Percentiles rank a stretch among this genome's conserved stretches.
phyloP scores from a whole-genome alignment of 2,329 filamentous ascomycete species.

The Helicocarpus griseus region DNA sequence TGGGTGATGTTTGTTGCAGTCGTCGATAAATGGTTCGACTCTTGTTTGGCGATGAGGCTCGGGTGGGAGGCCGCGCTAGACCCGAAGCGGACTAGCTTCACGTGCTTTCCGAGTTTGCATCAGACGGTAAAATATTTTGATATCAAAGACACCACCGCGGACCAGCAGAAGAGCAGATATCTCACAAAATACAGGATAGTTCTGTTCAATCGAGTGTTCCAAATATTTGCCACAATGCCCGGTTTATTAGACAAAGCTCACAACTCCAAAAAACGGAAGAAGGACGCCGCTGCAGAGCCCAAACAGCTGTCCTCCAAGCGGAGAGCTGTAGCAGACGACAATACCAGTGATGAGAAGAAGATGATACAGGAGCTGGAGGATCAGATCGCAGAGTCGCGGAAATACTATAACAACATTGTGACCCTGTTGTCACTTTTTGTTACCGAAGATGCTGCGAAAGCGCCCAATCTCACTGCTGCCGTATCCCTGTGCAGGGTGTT shows the following conservation, averaged over 20 bases:
- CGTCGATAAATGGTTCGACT: neutral
- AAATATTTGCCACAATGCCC: slow-evolving; percentile 19
- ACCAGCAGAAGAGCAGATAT: neutral
- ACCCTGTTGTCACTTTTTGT: slow-evolving; percentile 55
- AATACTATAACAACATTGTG: slow-evolving; percentile 86
- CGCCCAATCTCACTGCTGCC: slow-evolving; percentile 56
- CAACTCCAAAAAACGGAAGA: slow-evolving; percentile 33
- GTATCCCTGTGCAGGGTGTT: slow-evolving; percentile 83
- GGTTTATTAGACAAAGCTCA: slow-evolving; percentile 14
- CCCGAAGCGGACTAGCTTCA: slow-evolving; percentile 19
- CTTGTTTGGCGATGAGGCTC: slow-evolving; percentile 2
- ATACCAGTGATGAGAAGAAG: slow-evolving; percentile 38
- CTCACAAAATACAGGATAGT: slow-evolving; percentile 24
- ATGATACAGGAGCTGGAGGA: slow-evolving; percentile 67
- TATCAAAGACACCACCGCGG: slow-evolving; percentile 35
- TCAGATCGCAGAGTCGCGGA: slow-evolving; percentile 73
- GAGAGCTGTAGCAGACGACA: slow-evolving; percentile 38
- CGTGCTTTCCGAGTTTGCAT: neutral
- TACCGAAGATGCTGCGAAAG: slow-evolving; percentile 40
- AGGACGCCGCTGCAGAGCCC: slow-evolving; percentile 20
- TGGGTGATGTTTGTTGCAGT: slow-evolving; percentile 22
- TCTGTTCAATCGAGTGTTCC: neutral
- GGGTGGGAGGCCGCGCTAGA: slow-evolving; percentile 21
- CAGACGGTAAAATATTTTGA: slow-evolving; percentile 1
- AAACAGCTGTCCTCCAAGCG: slow-evolving; percentile 32